Conservation (phyloP, 345 rosid species). For the Populus euphratica region DNA sequence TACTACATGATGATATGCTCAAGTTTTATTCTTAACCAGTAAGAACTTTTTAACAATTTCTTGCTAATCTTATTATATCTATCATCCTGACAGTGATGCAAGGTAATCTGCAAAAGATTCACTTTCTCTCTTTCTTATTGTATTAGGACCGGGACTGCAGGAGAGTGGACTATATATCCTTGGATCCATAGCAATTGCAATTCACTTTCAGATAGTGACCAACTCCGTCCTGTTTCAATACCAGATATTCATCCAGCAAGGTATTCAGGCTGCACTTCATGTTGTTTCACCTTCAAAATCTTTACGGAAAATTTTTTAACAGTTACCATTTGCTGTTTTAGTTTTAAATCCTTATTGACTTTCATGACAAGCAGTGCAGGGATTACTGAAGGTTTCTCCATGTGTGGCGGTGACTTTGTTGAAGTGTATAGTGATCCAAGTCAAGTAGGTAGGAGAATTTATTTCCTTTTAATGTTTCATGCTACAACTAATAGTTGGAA, state of each 20-base stretch:
- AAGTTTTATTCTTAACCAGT: constrained; percentile 91
- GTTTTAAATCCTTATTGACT: constrained; percentile 8
- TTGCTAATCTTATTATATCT: background rate
- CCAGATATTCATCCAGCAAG: constrained; percentile 98
- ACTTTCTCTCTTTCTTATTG: background rate
- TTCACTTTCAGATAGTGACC: constrained; percentile 85
- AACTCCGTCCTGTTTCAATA: constrained; percentile 69
- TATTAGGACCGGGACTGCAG: constrained; percentile 48
- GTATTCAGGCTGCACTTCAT: constrained; percentile 31
- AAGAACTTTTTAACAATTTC: constrained; percentile 28
- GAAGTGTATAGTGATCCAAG: constrained; percentile 81
- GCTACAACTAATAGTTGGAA: background rate
- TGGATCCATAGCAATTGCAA: constrained; percentile 98
- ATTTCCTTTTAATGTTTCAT: background rate
- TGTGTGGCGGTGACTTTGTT: constrained; percentile 99
- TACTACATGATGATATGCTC: constrained; percentile 99
- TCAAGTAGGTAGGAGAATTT: constrained; percentile 63
- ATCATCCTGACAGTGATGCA: background rate
- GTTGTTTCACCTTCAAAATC: background rate
- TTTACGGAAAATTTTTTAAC: background rate
- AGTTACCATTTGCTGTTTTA: background rate
- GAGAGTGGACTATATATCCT: constrained; percentile 90
- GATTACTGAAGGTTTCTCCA: constrained; percentile 94
- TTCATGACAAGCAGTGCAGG: constrained; percentile 69
- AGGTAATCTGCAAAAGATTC: background rate